phyloP scores from a whole-genome alignment of 306 rosid species.

The Quercus aquifolioides region DNA sequence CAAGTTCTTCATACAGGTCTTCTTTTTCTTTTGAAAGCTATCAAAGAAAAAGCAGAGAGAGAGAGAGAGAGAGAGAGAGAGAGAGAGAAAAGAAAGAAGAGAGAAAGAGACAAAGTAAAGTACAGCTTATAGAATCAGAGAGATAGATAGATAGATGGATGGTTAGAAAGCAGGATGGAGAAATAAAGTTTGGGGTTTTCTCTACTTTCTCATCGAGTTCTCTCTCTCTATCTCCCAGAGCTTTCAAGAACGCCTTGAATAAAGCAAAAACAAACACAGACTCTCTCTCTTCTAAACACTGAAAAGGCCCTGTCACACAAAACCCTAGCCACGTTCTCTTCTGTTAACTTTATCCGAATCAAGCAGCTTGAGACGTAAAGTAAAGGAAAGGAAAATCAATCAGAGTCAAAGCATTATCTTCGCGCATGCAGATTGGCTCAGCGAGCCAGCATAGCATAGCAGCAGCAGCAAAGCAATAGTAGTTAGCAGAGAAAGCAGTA shows the following conservation, averaged over 20 bases:
- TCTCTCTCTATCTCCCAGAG: neutral
- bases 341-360: constrained; percentile 48
- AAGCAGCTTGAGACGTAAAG: constrained; percentile 15
- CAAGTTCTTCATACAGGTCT: neutral
- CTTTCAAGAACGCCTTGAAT: constrained; percentile 10
- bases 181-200: constrained; percentile 7
- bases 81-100: constrained; percentile 30
- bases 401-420: constrained; percentile 21
- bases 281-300: neutral
- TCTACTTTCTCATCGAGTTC: too few relatives aligned
- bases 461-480: too few relatives aligned
- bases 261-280: constrained; percentile 4
- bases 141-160: constrained; percentile 10
- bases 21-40: constrained; percentile 23
- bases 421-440: constrained; percentile 27
- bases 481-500: too few relatives aligned
- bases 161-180: constrained; percentile 7
- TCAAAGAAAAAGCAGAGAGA: constrained; percentile 12
- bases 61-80: constrained; percentile 23
- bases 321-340: constrained; percentile 57
- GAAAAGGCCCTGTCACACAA: constrained; percentile 32
- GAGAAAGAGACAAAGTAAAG: constrained; percentile 44
- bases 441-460: neutral
- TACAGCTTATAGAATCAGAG: constrained; percentile 31
- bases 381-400: neutral